These are phyloP conservation scores for Fusarium nodosum DNA, from an alignment of 2,329 filamentous ascomycete species.

Conservation along the genomic window DNA sequence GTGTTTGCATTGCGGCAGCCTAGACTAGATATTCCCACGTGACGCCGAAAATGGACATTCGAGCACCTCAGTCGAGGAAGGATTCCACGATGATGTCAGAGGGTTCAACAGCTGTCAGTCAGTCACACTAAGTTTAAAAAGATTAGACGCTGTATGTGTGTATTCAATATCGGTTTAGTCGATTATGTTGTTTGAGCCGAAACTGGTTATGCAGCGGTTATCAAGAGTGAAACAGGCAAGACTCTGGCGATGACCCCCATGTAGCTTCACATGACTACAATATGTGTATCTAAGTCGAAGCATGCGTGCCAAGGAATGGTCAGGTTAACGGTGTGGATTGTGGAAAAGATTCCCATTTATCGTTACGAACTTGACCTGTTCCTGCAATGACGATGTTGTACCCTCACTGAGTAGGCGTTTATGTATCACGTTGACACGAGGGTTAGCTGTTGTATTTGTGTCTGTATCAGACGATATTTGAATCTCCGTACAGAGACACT, in stretches of 20 bases:
- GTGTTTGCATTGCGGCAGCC: slow-evolving; percentile 12
- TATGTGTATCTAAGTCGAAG: not conserved
- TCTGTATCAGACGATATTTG: not conserved
- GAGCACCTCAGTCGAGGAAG: slow-evolving; percentile 18
- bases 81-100: slow-evolving; percentile 30
- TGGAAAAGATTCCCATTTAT: slow-evolving; percentile 9
- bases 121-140: not conserved
- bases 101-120: not conserved
- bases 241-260: slow-evolving; percentile 3
- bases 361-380: not conserved
- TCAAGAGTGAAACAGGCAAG: slow-evolving; percentile 5
- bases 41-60: slow-evolving; percentile 22
- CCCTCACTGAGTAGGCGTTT: not conserved
- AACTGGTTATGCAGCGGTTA: slow-evolving; percentile 18
- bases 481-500: not conserved
- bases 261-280: slow-evolving; percentile 20
- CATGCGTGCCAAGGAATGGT: slow-evolving; percentile 4
- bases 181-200: slow-evolving; percentile 11
- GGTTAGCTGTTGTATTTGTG: too few relatives aligned
- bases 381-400: not conserved
- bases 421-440: slow-evolving; percentile 3
- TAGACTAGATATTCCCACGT: slow-evolving; percentile 19
- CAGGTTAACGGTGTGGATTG: slow-evolving; percentile 15
- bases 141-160: not conserved
- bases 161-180: not conserved